These are phyloP conservation scores for Alloteropsis semialata DNA, from an alignment of 176 grass and related monocot genomes.

Conservation along the genomic window DNA sequence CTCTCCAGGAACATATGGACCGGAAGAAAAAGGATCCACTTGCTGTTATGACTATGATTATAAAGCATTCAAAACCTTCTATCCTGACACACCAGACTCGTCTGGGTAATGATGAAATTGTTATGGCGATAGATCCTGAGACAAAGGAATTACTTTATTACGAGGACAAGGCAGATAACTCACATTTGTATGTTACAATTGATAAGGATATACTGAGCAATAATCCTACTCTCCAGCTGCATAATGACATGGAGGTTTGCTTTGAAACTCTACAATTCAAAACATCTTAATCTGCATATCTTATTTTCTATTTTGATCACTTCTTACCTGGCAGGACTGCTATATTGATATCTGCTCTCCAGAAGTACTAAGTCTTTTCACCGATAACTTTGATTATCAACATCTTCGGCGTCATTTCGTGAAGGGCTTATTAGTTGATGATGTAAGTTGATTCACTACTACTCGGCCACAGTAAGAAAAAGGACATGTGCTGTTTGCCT, in stretches of 20 bases:
- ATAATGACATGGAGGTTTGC: conserved; percentile 86
- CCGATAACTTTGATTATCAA: conserved; percentile 97
- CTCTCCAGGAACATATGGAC: conserved; percentile 84
- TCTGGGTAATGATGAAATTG: conserved; percentile 81
- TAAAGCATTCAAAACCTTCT: conserved; percentile 80
- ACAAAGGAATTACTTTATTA: conserved; percentile 87
- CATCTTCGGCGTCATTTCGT: conserved; percentile 98
- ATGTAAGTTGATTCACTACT: conserved; percentile 49
- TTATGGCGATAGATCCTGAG: conserved; percentile 76
- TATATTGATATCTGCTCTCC: conserved; percentile 98
- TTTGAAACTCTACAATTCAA: conserved; percentile 18
- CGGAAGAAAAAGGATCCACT: conserved; percentile 83
- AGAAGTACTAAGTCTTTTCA: conserved; percentile 90
- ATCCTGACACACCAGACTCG: conserved; percentile 67
- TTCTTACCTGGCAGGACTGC: conserved; percentile 68
- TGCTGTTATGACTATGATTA: conserved; percentile 96
- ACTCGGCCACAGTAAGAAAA: background rate
- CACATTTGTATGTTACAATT: conserved; percentile 49
- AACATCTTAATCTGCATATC: too few species aligned
- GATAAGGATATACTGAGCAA: conserved; percentile 74
- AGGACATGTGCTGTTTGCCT: conserved; percentile 7
- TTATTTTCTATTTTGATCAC: background rate
- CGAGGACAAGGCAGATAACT: conserved; percentile 67
- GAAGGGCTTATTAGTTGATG: conserved; percentile 92
- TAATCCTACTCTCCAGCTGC: conserved; percentile 74